phyloP scores from a whole-genome alignment of 2,329 filamentous ascomycete species.

The Neurospora crassa region DNA sequence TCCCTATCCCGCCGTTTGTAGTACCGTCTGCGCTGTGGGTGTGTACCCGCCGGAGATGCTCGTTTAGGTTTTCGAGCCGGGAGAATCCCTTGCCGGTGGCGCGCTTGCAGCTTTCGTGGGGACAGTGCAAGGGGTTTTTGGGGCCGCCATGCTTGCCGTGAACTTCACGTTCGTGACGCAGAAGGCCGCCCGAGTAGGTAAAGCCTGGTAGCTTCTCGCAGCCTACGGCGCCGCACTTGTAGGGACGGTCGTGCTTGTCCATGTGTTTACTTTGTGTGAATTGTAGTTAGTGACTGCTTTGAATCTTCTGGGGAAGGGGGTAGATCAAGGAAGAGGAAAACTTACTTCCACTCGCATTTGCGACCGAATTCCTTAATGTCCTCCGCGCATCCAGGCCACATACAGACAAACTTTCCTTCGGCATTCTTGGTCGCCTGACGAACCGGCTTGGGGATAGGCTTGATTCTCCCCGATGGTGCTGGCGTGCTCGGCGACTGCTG shows the following conservation, averaged over 20 bases:
- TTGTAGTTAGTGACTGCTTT: constrained; percentile 16
- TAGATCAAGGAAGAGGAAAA: constrained; percentile 15
- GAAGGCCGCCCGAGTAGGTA: constrained; percentile 83
- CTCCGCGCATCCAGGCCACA: constrained; percentile 57
- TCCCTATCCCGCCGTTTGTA: constrained; percentile 18
- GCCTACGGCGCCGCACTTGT: constrained; percentile 71
- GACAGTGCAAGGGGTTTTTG: constrained; percentile 80
- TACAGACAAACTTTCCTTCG: constrained; percentile 71
- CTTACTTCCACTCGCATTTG: constrained; percentile 92
- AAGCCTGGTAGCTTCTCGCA: constrained; percentile 91
- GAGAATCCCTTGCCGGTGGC: constrained; percentile 85
- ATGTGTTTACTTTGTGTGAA: constrained; percentile 69
- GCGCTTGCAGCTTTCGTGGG: constrained; percentile 78
- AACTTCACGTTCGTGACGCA: constrained; percentile 87
- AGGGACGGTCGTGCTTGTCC: constrained; percentile 94
- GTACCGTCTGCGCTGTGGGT: constrained; percentile 35
- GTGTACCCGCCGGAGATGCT: constrained; percentile 88
- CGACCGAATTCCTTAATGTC: constrained; percentile 59
- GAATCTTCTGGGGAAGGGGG: neutral
- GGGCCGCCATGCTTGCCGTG: constrained; percentile 84
- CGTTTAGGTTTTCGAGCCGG: constrained; percentile 85
- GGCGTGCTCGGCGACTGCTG: constrained; percentile 20
- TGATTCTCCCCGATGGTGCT: constrained; percentile 28
- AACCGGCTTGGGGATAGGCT: constrained; percentile 49
- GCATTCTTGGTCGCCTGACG: constrained; percentile 51